Conservation (phyloP, 2,329 filamentous ascomycete genomes). For the Penicillium sp. region DNA sequence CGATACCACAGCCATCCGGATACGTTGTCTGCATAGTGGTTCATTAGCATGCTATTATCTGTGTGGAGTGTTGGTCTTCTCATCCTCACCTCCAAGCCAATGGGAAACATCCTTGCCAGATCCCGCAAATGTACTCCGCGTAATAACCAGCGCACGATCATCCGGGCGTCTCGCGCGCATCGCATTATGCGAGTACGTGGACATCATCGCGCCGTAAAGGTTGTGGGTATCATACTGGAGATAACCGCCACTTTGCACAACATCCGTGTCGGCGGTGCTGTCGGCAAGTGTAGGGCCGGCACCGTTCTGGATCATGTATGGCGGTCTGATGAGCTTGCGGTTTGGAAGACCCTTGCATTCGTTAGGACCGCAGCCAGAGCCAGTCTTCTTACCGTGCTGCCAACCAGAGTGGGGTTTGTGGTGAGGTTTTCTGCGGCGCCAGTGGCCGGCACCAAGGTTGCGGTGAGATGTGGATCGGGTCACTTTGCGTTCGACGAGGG, state of each 20-base stretch:
- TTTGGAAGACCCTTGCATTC: slow-evolving; percentile 49
- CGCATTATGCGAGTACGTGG: slow-evolving; percentile 51
- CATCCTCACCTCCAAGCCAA: slow-evolving; percentile 10
- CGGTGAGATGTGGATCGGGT: slow-evolving; percentile 5
- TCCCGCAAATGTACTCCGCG: slow-evolving; percentile 72
- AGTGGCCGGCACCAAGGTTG: slow-evolving; percentile 10
- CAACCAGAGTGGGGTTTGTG: neutral
- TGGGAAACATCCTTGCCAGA: slow-evolving; percentile 42
- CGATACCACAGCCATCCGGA: slow-evolving; percentile 45
- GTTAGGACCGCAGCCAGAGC: slow-evolving; percentile 30
- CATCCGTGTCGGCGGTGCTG: slow-evolving; percentile 63
- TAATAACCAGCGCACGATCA: slow-evolving; percentile 68
- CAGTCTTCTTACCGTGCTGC: slow-evolving; percentile 47
- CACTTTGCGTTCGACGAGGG: slow-evolving; percentile 7
- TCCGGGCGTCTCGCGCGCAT: slow-evolving; percentile 55
- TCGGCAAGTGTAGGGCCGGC: slow-evolving; percentile 50
- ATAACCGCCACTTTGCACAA: slow-evolving; percentile 61
- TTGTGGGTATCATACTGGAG: slow-evolving; percentile 74
- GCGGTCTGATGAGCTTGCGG: slow-evolving; percentile 62
- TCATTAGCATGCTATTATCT: slow-evolving; percentile 1
- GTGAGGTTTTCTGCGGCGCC: neutral
- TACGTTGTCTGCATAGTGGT: slow-evolving; percentile 4
- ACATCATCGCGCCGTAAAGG: slow-evolving; percentile 64
- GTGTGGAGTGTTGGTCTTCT: too few species aligned
- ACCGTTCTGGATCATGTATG: slow-evolving; percentile 64